phyloP scores from a whole-genome alignment of 2,329 filamentous ascomycete genomes.

The Neoascochyta sp. region DNA sequence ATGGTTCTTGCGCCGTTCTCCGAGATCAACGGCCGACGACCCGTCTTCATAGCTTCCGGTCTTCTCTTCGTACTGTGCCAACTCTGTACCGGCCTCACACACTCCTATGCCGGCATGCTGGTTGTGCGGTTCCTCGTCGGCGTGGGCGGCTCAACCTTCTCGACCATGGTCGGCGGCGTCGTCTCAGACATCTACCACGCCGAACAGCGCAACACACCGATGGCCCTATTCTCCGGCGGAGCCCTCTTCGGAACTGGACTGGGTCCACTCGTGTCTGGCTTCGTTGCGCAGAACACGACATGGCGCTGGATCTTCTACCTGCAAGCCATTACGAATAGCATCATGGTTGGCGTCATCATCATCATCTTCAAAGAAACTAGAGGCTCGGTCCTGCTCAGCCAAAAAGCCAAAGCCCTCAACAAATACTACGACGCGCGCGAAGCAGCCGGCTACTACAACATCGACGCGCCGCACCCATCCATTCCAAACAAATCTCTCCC shows the following conservation, averaged over 20 bases:
- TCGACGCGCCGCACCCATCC: conserved; percentile 43
- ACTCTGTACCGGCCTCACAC: conserved; percentile 68
- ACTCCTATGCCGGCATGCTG: conserved; percentile 68
- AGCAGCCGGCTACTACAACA: conserved; percentile 55
- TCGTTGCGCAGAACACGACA: conserved; percentile 61
- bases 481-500: conserved; percentile 29
- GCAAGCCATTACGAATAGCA: conserved; percentile 66
- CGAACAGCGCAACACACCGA: conserved; percentile 76
- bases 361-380: conserved; percentile 78
- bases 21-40: conserved; percentile 81
- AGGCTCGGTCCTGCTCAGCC: conserved; percentile 72
- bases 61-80: conserved; percentile 68
- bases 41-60: conserved; percentile 74
- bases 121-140: conserved; percentile 73
- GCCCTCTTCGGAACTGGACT: conserved; percentile 76
- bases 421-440: conserved; percentile 75
- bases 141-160: conserved; percentile 73
- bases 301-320: conserved; percentile 92
- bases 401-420: conserved; percentile 71
- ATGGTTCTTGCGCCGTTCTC: conserved; percentile 87
- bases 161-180: conserved; percentile 88
- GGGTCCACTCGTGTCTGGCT: conserved; percentile 68
- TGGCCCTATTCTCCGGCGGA: conserved; percentile 80
- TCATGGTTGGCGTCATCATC: conserved; percentile 62
- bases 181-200: conserved; percentile 82